These are phyloP conservation scores for Ceratocystis lukuohia DNA, from an alignment of 2,329 filamentous ascomycete genomes.

Conservation along the genomic window DNA sequence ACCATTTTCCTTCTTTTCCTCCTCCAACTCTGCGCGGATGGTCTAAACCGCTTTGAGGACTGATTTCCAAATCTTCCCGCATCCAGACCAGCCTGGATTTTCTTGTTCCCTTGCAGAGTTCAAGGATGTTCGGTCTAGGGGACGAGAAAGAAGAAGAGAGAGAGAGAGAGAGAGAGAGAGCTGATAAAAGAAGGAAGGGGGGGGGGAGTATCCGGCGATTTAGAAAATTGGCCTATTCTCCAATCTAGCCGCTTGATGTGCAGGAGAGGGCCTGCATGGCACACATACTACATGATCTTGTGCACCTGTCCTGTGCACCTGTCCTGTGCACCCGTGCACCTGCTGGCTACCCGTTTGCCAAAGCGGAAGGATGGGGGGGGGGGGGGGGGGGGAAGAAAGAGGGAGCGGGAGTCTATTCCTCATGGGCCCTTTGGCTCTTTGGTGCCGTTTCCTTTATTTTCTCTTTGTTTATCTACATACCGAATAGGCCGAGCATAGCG, in stretches of 20 bases:
- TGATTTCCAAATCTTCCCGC: not conserved
- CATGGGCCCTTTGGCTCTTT: not conserved
- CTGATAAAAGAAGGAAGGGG: not conserved
- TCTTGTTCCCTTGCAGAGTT: not conserved
- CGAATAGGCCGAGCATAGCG: too few relatives aligned
- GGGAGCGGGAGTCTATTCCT: not conserved
- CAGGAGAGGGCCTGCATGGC: not conserved
- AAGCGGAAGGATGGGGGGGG: not conserved
- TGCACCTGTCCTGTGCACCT: too few relatives aligned
- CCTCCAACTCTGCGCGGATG: not conserved
- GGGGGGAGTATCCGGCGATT: not conserved
- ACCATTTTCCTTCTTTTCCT: not conserved
- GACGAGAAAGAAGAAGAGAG: not conserved
- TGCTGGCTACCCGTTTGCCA: not conserved
- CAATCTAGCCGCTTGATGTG: not conserved
- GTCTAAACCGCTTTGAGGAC: not conserved
- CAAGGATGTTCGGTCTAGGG: not conserved
- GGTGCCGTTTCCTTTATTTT: not conserved
- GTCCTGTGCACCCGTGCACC: not conserved
- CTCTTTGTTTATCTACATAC: too few relatives aligned
- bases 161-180: not conserved
- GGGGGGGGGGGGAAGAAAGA: not conserved
- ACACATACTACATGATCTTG: not conserved
- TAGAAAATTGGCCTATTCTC: too few relatives aligned
- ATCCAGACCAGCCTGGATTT: conserved; percentile 6